Conservation (phyloP, 2,329 filamentous ascomycete genomes). For the Colletotrichum sansevieriae region DNA sequence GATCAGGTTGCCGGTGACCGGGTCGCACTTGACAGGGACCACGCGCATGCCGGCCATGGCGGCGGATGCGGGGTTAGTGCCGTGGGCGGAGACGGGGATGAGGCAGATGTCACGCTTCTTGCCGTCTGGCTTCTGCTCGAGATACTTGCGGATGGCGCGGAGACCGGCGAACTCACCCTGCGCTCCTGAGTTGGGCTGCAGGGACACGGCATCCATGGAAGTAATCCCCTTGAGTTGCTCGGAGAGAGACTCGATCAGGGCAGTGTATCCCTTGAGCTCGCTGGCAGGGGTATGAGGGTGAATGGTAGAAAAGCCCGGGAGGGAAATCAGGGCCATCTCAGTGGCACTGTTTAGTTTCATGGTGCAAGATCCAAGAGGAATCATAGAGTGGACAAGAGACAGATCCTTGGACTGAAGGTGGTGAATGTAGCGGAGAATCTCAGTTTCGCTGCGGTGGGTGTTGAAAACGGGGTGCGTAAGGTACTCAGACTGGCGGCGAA, state of each 20-base stretch:
- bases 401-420: conserved; percentile 95
- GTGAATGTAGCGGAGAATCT: conserved; percentile 92
- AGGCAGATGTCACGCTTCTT: conserved; percentile 90
- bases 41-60: conserved; percentile 97
- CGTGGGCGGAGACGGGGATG: conserved; percentile 94
- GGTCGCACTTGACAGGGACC: conserved; percentile 91
- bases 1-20: conserved; percentile 89
- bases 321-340: conserved; percentile 90
- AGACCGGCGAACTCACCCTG: conserved; percentile 96
- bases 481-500: conserved; percentile 80
- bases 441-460: conserved; percentile 93
- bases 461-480: conserved; percentile 96
- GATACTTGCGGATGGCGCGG: conserved; percentile 87
- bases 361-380: conserved; percentile 94
- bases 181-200: conserved; percentile 96
- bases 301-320: conserved; percentile 80
- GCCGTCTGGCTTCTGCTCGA: conserved; percentile 71
- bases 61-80: conserved; percentile 94
- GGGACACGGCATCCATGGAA: conserved; percentile 87
- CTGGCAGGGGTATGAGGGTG: conserved; percentile 82
- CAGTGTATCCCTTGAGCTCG: conserved; percentile 75
- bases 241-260: conserved; percentile 80
- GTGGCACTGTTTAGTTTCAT: conserved; percentile 98
- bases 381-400: conserved; percentile 96
- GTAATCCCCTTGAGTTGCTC: conserved; percentile 85